phyloP scores from a whole-genome alignment of 108 stramenopile species.

The Fistulifera pelliculosa region DNA sequence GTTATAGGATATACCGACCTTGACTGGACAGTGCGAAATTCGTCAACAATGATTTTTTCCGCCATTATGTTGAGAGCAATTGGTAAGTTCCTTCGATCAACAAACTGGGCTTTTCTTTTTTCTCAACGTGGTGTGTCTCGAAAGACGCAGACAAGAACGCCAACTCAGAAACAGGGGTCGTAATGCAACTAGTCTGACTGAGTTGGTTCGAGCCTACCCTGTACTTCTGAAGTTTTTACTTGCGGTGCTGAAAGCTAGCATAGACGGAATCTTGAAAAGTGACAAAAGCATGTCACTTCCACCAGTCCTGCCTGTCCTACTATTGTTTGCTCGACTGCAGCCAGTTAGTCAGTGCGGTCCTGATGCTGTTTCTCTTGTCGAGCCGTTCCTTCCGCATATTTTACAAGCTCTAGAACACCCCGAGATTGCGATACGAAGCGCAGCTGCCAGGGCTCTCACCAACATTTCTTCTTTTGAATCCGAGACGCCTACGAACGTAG shows the following conservation, averaged over 20 bases:
- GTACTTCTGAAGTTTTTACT: constrained; percentile 24
- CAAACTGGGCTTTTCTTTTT: no score
- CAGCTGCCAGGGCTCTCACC: constrained; percentile 39
- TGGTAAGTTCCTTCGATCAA: no score
- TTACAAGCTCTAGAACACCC: constrained; percentile 19
- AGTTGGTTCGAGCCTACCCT: constrained; percentile 44
- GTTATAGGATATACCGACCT: constrained; percentile 46
- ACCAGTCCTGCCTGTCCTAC: constrained; percentile 44
- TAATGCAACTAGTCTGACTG: constrained; percentile 38
- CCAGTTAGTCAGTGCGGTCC: constrained; percentile 19
- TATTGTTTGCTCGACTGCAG: constrained; percentile 43
- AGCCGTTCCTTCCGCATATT: constrained; percentile 22
- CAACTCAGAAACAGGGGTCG: constrained; percentile 11
- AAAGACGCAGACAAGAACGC: no score
- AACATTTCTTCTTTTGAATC: constrained; percentile 25
- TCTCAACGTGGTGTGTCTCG: no score
- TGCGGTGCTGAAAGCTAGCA: constrained; percentile 6
- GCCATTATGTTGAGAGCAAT: constrained; percentile 36
- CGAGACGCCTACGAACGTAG: background rate
- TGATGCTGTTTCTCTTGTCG: constrained; percentile 3
- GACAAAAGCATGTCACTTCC: constrained; percentile 3
- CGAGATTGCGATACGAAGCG: constrained; percentile 30
- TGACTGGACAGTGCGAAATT: constrained; percentile 55
- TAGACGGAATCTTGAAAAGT: background rate
- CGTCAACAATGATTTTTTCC: constrained; percentile 61